Evolutionary conservation across 1,139 yeast species (phyloP).

Genomic region (Lodderomyces parapsilosis): DNA sequence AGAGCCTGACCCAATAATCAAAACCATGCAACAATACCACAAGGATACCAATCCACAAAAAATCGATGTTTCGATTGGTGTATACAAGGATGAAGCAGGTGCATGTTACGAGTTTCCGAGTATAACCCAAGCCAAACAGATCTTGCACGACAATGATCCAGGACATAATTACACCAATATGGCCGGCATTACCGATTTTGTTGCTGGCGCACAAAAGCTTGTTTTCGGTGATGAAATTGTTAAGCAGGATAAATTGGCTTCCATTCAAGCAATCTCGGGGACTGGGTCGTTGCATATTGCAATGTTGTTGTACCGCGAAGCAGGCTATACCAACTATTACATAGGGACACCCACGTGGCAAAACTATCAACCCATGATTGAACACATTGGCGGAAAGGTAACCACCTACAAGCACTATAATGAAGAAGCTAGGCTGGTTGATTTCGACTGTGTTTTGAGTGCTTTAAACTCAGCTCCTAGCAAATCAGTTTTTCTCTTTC

Average conservation of each 20-base stretch:
- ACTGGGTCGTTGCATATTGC: constrained; percentile 47
- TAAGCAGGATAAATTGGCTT: constrained; percentile 28
- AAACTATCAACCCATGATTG: constrained; percentile 39
- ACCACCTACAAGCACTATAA: constrained; percentile 35
- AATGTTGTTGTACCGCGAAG: constrained; percentile 24
- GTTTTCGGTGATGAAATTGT: constrained; percentile 32
- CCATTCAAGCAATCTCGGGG: constrained; percentile 45
- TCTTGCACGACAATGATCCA: constrained; percentile 33
- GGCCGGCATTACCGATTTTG: constrained; percentile 42
- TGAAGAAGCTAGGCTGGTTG: constrained; percentile 25
- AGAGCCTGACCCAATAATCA: constrained; percentile 39
- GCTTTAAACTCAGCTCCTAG: constrained; percentile 31
- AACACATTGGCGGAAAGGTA: constrained; percentile 28
- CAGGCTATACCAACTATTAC: constrained; percentile 32
- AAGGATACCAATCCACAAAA: constrained; percentile 31
- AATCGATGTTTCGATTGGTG: constrained; percentile 45
- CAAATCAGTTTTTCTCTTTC: constrained; percentile 53
- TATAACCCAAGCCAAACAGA: constrained; percentile 34
- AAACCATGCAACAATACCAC: constrained; percentile 26
- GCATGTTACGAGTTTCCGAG: constrained; percentile 37
- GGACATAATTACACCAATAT: constrained; percentile 47
- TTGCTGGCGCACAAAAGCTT: constrained; percentile 33
- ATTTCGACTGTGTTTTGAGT: constrained; percentile 26
- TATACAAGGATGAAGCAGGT: constrained; percentile 41
- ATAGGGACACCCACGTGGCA: constrained; percentile 45